These are phyloP conservation scores for Podospora pseudoanserina DNA, from an alignment of 495 filamentous ascomycete genomes.

Conservation along the genomic window DNA sequence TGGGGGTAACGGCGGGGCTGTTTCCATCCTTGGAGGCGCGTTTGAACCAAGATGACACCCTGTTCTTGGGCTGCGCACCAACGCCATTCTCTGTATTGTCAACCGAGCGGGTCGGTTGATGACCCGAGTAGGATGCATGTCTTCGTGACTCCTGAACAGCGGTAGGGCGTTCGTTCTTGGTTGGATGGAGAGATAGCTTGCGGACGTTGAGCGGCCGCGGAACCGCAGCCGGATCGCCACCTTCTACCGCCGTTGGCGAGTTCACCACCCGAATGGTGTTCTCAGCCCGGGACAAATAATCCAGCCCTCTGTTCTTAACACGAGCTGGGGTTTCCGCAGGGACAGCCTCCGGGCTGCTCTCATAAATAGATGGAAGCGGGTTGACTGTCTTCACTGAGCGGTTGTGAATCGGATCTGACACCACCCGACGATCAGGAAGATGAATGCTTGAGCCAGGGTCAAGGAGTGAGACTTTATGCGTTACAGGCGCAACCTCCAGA, in stretches of 20 bases:
- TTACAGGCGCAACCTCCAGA: constrained; percentile 18
- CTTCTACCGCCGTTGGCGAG: constrained; percentile 30
- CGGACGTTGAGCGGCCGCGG: constrained; percentile 52
- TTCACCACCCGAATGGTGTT: constrained; percentile 52
- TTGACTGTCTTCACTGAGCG: constrained; percentile 35
- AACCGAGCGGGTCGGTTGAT: background rate
- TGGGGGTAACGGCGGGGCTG: constrained; percentile 23
- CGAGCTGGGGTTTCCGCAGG: constrained; percentile 33
- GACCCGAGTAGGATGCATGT: constrained; percentile 10
- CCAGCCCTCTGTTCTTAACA: constrained; percentile 34
- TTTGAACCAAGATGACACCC: constrained; percentile 67
- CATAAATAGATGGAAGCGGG: constrained; percentile 52
- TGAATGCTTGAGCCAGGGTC: constrained; percentile 6
- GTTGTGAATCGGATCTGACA: constrained; percentile 55
- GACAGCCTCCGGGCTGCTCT: constrained; percentile 37
- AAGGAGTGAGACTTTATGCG: constrained; percentile 4
- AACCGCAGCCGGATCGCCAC: constrained; percentile 10
- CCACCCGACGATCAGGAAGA: constrained; percentile 29
- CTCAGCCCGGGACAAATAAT: constrained; percentile 33
- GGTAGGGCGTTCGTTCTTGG: constrained; percentile 2
- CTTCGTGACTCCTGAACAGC: constrained; percentile 4
- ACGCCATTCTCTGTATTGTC: constrained; percentile 8
- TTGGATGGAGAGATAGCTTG: constrained; percentile 34
- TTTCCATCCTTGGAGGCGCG: constrained; percentile 46
- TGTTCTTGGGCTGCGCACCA: constrained; percentile 38